Evolutionary conservation across 2,329 filamentous ascomycete genomes (phyloP), one percentile per base, ranked within the genome.

Genomic region (Teratosphaeria gauchensis): DNA sequence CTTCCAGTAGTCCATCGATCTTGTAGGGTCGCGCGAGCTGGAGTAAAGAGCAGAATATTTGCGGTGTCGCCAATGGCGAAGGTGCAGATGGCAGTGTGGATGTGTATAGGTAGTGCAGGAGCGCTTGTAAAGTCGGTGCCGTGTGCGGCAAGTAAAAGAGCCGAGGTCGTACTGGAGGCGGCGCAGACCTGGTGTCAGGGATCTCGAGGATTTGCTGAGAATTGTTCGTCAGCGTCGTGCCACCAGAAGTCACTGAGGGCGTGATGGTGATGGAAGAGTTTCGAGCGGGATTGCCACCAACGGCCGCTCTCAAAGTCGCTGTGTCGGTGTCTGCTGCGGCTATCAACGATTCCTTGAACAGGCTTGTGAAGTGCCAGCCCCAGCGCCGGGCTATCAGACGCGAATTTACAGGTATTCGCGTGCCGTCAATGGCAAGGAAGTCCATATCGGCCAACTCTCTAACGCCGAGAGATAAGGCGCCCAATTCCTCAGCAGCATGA

Each of bases 401-500:
- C 6, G 94, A 97, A 73, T 95, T 99, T 65, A 96, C 89, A 0
- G 94, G 90, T 64, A 97, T 90, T 19, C 92, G 84, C 71, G 96
- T 92, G 24, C 92, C 92, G 21, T 89, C 88, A 51, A 96, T 86
- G 56, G 92, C 94, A 31, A 97, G 80, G 59, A 99, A 89, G 69
- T 97, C 94, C 94, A 99, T 99, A 67, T 99, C 94, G 2, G 90
- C 83, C 58, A 99, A 78, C 73, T 97, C 94, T n/a, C 85, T 84
- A 71, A 95, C 78, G 1, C 81, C 81, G 62, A 96, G 77, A 0
- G 90, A 88, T 72, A 90, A 84, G 64, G 89, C 87, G 4, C 94
- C 94, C 14, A 99, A 78, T 62, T 95, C 89, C 66, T 95, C 87
- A 1, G 92, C 92, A 12, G 89, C 88, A 35, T 83, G 80, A 9